Evolutionary conservation across 106 monocot genomes (phyloP).

Genomic region (Dactylorhiza incarnata): DNA sequence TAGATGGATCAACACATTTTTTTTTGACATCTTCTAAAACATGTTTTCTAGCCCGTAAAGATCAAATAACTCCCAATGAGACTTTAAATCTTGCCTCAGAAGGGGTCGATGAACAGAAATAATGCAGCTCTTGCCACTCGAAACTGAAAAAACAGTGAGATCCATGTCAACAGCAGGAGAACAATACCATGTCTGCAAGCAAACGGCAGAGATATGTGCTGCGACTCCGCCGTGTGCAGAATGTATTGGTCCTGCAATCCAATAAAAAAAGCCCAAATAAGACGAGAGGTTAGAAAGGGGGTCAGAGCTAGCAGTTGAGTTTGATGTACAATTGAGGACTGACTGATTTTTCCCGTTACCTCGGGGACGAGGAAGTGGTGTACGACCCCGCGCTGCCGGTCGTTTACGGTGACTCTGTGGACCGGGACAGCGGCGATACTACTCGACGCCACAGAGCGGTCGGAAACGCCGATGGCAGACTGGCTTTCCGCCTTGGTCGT

Average conservation of each 20-base stretch:
- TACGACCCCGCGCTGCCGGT: slow-evolving; percentile 72
- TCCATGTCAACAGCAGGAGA: not conserved
- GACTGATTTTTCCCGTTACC: slow-evolving; percentile 22
- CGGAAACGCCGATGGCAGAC: not conserved
- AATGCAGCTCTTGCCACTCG: not conserved
- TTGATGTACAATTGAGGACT: not conserved
- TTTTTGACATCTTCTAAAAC: not conserved
- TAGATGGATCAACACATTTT: not conserved
- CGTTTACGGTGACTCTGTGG: slow-evolving; percentile 82
- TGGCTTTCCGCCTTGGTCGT: not conserved
- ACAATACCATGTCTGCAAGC: slow-evolving; percentile 86
- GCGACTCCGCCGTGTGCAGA: slow-evolving; percentile 77
- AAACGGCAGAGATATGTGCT: slow-evolving; percentile 79
- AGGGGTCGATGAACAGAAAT: not conserved
- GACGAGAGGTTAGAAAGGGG: not conserved
- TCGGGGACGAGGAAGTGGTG: slow-evolving; percentile 86
- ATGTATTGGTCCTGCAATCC: slow-evolving; percentile 84
- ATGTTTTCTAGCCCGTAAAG: not conserved
- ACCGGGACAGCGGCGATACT: slow-evolving; percentile 8
- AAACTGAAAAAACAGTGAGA: not conserved
- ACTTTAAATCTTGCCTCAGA: not conserved
- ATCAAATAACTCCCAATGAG: not conserved
- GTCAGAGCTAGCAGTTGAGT: not conserved
- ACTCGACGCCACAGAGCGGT: not conserved
- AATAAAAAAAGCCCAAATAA: not conserved